phyloP scores from a whole-genome alignment of 768 basidiomycete species.

The Asterophora parasitica region DNA sequence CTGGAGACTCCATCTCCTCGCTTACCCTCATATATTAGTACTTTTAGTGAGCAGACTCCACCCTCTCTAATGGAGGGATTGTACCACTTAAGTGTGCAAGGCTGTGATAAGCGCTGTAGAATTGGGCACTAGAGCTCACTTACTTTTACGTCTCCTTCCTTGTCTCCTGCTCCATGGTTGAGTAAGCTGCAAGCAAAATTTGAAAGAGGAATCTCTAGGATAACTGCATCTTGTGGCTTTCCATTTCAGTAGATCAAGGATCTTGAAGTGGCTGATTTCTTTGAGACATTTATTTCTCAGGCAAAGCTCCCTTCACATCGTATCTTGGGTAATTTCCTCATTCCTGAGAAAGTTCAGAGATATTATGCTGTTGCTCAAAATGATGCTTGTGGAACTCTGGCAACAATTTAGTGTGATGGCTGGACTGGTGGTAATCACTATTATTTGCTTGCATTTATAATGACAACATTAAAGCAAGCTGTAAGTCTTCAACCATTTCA shows the following conservation, averaged over 20 bases:
- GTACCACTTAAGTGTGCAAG: too few species aligned
- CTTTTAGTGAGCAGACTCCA: too few species aligned
- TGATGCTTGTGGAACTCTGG: conserved; percentile 7
- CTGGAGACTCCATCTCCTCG: background rate
- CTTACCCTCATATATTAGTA: too few species aligned
- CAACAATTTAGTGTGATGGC: conserved; percentile 23
- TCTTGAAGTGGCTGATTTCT: conserved; percentile 17
- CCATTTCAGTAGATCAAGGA: conserved; percentile 21
- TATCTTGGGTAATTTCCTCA: background rate
- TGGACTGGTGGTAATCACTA: conserved; percentile 25
- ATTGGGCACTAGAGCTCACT: too few species aligned
- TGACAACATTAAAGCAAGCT: conserved; percentile 7
- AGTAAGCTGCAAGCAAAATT: too few species aligned
- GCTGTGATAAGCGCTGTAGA: too few species aligned
- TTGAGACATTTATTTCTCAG: conserved; percentile 17
- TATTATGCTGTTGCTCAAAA: conserved; percentile 3
- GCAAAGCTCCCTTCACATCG: conserved; percentile 10
- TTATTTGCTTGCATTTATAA: conserved; percentile 24
- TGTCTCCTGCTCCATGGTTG: too few species aligned
- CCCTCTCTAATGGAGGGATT: too few species aligned
- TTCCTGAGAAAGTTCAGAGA: conserved; percentile 4
- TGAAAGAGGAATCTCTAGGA: too few species aligned
- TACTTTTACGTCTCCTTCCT: too few species aligned
- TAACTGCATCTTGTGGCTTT: conserved; percentile 19
- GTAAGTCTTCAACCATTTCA: background rate